Evolutionary conservation across 192 early-diverging fungal genomes (phyloP), one percentile per base, ranked within the genome.

Genomic region (Phycomyces nitens): DNA sequence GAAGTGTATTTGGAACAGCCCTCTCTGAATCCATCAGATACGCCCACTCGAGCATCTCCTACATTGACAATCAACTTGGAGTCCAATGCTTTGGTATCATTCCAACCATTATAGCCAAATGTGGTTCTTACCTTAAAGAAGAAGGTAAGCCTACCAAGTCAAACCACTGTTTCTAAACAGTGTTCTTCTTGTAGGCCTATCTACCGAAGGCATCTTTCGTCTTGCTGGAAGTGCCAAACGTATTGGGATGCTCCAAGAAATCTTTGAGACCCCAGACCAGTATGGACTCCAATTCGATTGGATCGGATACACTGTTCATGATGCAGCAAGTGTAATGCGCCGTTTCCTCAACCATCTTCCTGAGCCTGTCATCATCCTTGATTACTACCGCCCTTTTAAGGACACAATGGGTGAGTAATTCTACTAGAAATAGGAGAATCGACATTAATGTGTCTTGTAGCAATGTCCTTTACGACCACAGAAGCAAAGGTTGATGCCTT

Each of bases 241-340:
- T 15, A 84, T 89, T 52, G 76, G 82, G 53, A 65, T 82, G 75
- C 75, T 91, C 34, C 88, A 91, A 60, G 69, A 81, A 43, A 75
- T 79, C 52, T 91, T 91, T 65, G 85, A 88, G 73, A 73, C 80
- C n/a, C 75, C 79, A 42, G 88, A 72, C 7, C 51, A 60, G 54
- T 91, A 88, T 57, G 89, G 89, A 1, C 79, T 81, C 16, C 71
- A 80, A 62, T 53, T 83, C 14, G 83, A 85, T 39, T 89, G 86
- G 86, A 56, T 68, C 20, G 80, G 82, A 18, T 91, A 84, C 70
- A 86, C 88, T 11, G 80, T 89, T n/a, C 89, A 91, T 66, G 89
- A 91, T 60, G 86, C 86, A 20, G 88, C 88, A 9, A 89, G 86
- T 22, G 73, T 92, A 22, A 71, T 89, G 54, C 80, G 88, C 7